Evolutionary conservation across 495 filamentous ascomycete species (phyloP).

Genomic region (Cercophora samala): DNA sequence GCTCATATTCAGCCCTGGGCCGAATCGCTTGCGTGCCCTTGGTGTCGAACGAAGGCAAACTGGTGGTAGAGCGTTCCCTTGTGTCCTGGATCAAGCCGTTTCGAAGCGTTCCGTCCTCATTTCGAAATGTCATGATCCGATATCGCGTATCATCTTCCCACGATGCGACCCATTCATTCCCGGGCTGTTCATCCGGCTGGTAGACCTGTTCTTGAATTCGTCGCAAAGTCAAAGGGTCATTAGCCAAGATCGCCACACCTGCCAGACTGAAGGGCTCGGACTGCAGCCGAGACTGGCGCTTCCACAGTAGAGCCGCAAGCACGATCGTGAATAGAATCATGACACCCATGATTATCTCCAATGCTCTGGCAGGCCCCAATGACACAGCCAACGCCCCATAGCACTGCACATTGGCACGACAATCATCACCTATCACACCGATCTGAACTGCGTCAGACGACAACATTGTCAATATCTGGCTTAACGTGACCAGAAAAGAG

Average conservation of each 20-base stretch:
- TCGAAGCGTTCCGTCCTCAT: not conserved
- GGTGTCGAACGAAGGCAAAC: no score
- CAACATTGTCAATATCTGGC: not conserved
- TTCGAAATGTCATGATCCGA: not conserved
- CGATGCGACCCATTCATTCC: not conserved
- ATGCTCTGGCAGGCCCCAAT: not conserved
- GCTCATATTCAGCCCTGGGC: no score
- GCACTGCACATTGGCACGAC: not conserved
- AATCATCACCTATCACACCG: not conserved
- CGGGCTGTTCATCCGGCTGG: not conserved
- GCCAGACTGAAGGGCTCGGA: conserved; percentile 1
- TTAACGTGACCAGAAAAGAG: not conserved
- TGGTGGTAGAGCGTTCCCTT: no score
- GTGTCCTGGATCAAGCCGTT: not conserved
- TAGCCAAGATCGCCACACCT: not conserved
- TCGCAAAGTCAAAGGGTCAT: not conserved
- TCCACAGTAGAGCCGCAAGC: not conserved
- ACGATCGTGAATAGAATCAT: not conserved
- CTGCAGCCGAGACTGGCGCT: not conserved
- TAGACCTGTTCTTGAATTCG: not conserved
- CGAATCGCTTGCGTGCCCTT: no score
- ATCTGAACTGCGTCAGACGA: not conserved
- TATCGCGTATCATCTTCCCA: not conserved
- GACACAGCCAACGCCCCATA: not conserved
- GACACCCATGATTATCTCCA: not conserved